phyloP scores from a whole-genome alignment of 352 stramenopile species.

The Pythium biforme region DNA sequence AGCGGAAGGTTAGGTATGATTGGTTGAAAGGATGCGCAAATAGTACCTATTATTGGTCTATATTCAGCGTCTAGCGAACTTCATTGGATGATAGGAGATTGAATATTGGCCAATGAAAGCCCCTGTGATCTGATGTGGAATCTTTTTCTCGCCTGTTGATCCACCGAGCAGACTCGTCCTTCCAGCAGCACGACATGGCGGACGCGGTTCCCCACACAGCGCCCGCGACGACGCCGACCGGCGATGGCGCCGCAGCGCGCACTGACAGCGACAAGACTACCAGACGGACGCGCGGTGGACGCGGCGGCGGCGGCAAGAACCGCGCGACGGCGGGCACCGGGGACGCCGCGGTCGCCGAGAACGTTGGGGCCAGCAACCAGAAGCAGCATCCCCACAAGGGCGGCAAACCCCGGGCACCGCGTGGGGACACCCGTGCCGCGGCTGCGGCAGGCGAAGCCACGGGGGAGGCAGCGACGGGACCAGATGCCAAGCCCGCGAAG shows the following conservation, averaged over 20 bases:
- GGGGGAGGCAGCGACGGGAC: not conserved
- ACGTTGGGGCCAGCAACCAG: too few species aligned
- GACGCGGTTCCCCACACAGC: too few species aligned
- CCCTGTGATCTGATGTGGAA: too few species aligned
- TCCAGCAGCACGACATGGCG: too few species aligned
- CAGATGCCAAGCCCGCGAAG: not conserved
- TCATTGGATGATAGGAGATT: too few species aligned
- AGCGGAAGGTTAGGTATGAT: not conserved
- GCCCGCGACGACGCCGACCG: not conserved
- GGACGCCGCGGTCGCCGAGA: too few species aligned
- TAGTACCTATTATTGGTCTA: not conserved
- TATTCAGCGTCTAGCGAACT: not conserved
- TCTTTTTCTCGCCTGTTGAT: not conserved
- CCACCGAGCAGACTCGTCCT: conserved; percentile 12
- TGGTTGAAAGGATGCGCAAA: not conserved
- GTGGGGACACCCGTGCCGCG: too few species aligned
- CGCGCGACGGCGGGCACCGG: not conserved
- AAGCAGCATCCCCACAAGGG: too few species aligned
- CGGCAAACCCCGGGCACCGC: not conserved
- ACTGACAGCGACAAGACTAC: not conserved
- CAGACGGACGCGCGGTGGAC: not conserved
- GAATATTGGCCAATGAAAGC: not conserved
- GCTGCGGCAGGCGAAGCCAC: not conserved
- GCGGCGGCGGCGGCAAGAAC: conserved; percentile 2
- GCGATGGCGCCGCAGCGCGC: too few species aligned